A percentile compares a stretch with the other conserved stretches of the same genome.
phyloP scores from a whole-genome alignment of 2,329 filamentous ascomycete genomes.

The Bisporella sp. region DNA sequence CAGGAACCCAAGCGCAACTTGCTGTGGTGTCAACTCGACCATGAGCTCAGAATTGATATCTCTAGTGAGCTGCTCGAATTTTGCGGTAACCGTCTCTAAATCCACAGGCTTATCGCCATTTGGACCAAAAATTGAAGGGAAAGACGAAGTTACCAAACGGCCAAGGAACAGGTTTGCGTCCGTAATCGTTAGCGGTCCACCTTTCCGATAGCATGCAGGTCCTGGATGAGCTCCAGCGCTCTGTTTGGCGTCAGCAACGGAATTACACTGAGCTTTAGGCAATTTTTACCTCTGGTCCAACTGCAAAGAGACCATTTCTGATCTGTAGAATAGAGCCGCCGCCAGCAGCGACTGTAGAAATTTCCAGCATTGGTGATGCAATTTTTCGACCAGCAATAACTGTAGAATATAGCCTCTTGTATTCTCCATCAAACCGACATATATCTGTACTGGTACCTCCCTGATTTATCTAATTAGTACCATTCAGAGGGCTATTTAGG shows the following conservation, averaged over 20 bases:
- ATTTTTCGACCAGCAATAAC: constrained; percentile 74
- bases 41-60: constrained; percentile 63
- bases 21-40: constrained; percentile 60
- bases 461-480: neutral
- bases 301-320: constrained; percentile 63
- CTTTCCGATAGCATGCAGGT: constrained; percentile 84
- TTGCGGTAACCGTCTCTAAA: constrained; percentile 1
- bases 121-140: constrained; percentile 51
- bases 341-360: constrained; percentile 51
- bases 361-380: constrained; percentile 72
- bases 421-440: constrained; percentile 56
- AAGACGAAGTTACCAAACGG: constrained; percentile 77
- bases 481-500: no score
- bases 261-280: no score
- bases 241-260: neutral
- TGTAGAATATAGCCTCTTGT: constrained; percentile 69
- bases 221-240: constrained; percentile 66
- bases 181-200: constrained; percentile 80
- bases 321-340: constrained; percentile 52
- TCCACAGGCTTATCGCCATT: neutral
- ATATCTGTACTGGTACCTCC: constrained; percentile 59
- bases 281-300: constrained; percentile 49
- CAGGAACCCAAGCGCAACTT: constrained; percentile 50
- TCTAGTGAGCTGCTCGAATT: neutral
- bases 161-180: constrained; percentile 86